These are phyloP conservation scores for Cucurbita pepo DNA, from an alignment of 306 rosid species.

Conservation along the genomic window DNA sequence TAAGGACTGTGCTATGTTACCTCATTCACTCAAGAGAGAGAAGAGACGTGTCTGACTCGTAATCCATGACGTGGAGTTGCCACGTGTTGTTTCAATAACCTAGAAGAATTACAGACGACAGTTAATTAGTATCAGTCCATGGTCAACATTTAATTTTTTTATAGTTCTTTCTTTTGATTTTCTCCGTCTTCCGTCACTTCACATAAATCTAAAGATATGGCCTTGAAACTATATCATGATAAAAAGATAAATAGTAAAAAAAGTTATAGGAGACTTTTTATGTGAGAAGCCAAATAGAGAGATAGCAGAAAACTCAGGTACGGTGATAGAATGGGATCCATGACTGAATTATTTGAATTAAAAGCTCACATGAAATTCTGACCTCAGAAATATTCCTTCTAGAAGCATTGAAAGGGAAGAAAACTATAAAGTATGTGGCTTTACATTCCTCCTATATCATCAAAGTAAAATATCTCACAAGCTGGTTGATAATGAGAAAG, in stretches of 20 bases:
- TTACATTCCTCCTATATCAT: neutral
- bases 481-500: neutral
- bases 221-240: neutral
- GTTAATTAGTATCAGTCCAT: neutral
- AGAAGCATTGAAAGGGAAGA: neutral
- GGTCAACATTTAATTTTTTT: neutral
- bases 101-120: neutral
- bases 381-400: neutral
- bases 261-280: neutral
- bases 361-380: neutral
- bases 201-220: neutral
- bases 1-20: constrained; percentile 2
- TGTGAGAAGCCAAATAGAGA: neutral
- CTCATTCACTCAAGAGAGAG: neutral
- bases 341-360: neutral
- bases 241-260: neutral
- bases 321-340: neutral
- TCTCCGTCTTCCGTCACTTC: neutral
- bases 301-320: neutral
- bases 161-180: neutral
- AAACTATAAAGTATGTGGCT: neutral
- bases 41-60: constrained; percentile 34
- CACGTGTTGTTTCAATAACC: constrained; percentile 18
- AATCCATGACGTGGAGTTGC: constrained; percentile 27
- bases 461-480: neutral